Conservation (phyloP, 2,329 filamentous ascomycete genomes). For the Chaetothyriales sp. region DNA sequence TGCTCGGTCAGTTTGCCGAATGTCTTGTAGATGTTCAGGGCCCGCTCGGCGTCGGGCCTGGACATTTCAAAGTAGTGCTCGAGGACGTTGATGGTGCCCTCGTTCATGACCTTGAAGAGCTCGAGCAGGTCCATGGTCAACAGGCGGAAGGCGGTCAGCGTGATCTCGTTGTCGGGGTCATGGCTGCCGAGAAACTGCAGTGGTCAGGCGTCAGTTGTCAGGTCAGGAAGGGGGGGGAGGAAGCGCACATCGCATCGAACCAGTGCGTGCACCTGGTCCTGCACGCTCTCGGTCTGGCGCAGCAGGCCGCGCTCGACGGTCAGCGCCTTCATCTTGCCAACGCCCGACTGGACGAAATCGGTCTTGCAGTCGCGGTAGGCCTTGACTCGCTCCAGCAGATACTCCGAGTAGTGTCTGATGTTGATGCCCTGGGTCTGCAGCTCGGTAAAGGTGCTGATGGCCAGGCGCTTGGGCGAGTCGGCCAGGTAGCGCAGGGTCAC, state of each 20-base stretch:
- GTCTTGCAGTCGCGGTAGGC: constrained; percentile 73
- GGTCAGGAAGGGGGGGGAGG: background rate
- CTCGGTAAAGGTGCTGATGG: constrained; percentile 83
- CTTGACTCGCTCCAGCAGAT: constrained; percentile 67
- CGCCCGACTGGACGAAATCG: constrained; percentile 77
- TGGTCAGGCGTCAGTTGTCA: constrained; percentile 13
- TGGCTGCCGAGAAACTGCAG: constrained; percentile 59
- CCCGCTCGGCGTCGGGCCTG: constrained; percentile 78
- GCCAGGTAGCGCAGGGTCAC: constrained; percentile 75
- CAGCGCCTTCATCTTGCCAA: constrained; percentile 70
- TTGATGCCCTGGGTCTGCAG: constrained; percentile 91
- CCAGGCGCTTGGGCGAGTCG: constrained; percentile 67
- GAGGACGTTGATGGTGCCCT: constrained; percentile 91
- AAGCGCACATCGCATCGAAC: constrained; percentile 73
- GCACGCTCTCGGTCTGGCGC: constrained; percentile 80
- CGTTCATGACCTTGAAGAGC: constrained; percentile 89
- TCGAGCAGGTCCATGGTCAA: constrained; percentile 79
- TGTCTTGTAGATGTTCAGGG: constrained; percentile 78
- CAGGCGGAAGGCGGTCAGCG: constrained; percentile 80
- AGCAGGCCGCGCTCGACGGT: constrained; percentile 84
- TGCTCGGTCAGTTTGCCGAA: constrained; percentile 87
- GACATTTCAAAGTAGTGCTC: constrained; percentile 99
- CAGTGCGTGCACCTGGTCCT: constrained; percentile 72
- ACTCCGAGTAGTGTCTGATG: constrained; percentile 80
- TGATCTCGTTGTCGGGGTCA: constrained; percentile 93